phyloP scores from a whole-genome alignment of 2,329 filamentous ascomycete genomes.

The Sodiomyces alkalinus region DNA sequence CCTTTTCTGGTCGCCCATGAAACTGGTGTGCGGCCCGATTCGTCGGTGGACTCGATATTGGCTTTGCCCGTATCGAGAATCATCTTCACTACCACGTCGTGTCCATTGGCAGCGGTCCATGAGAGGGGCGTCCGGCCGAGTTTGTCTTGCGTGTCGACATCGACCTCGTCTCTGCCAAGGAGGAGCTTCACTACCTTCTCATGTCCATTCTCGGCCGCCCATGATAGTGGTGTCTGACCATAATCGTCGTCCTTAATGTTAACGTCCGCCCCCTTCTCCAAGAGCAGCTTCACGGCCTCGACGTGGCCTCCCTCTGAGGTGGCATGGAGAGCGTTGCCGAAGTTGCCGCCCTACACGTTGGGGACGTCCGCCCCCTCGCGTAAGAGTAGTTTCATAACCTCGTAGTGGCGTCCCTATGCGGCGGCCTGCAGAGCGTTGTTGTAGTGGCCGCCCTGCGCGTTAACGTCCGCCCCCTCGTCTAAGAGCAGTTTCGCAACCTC shows the following conservation, averaged over 20 bases:
- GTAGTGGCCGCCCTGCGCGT: neutral
- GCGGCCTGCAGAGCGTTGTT: neutral
- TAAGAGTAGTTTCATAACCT: neutral
- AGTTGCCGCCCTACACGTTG: neutral
- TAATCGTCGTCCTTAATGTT: conserved; percentile 2
- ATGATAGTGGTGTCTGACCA: conserved; percentile 5
- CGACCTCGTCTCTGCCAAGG: conserved; percentile 4
- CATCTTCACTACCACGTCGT: conserved; percentile 6
- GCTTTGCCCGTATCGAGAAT: neutral
- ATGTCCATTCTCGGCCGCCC: conserved; percentile 5
- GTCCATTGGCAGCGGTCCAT: conserved; percentile 6
- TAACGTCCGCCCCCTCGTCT: neutral
- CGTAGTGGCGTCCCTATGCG: neutral
- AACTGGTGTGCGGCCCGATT: neutral
- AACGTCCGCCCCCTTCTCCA: neutral
- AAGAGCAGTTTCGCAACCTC: conserved; percentile 3
- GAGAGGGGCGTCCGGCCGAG: conserved; percentile 7
- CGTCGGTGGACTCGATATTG: neutral
- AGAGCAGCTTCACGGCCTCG: neutral
- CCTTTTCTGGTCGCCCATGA: neutral
- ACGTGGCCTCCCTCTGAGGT: neutral
- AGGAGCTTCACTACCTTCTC: conserved; percentile 7
- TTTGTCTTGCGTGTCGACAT: conserved; percentile 5
- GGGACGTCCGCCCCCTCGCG: conserved; percentile 1
- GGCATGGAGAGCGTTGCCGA: neutral